Conservation (phyloP, 2,329 filamentous ascomycete genomes). For the Phyllosticta citrichinensis region DNA sequence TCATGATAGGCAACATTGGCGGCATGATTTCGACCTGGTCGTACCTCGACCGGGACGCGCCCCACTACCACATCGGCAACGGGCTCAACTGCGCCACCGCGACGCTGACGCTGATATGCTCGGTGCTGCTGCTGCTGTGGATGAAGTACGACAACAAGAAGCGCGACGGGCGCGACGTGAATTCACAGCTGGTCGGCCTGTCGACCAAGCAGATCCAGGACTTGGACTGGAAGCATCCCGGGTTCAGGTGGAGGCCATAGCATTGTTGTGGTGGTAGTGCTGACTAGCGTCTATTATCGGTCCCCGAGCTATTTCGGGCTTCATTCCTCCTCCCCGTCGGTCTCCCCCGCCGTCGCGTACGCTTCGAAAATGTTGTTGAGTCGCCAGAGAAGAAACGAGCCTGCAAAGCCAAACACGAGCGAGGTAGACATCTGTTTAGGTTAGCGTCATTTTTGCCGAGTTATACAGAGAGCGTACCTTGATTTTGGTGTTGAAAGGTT, state of each 20-base stretch:
- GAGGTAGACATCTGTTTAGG: background rate
- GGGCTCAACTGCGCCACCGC: conserved; percentile 57
- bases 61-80: conserved; percentile 61
- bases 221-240: conserved; percentile 57
- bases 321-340: background rate
- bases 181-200: conserved; percentile 46
- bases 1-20: conserved; percentile 67
- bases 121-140: conserved; percentile 44
- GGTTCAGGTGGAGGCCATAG: conserved; percentile 48
- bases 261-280: background rate
- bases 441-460: no score
- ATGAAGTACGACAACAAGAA: conserved; percentile 54
- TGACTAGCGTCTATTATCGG: background rate
- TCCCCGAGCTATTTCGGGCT: background rate
- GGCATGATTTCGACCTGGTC: conserved; percentile 57
- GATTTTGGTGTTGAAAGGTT: no score
- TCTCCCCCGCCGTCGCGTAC: background rate
- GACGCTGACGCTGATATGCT: conserved; percentile 45
- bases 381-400: background rate
- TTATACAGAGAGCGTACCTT: no score
- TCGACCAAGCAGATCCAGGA: conserved; percentile 45
- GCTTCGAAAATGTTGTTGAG: conserved; percentile 1
- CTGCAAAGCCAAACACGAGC: background rate
- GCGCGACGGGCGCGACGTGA: conserved; percentile 45
- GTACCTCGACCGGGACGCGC: conserved; percentile 53